Evolutionary conservation across 176 grass and related monocot species (phyloP).

Genomic region (Zea luxurians): DNA sequence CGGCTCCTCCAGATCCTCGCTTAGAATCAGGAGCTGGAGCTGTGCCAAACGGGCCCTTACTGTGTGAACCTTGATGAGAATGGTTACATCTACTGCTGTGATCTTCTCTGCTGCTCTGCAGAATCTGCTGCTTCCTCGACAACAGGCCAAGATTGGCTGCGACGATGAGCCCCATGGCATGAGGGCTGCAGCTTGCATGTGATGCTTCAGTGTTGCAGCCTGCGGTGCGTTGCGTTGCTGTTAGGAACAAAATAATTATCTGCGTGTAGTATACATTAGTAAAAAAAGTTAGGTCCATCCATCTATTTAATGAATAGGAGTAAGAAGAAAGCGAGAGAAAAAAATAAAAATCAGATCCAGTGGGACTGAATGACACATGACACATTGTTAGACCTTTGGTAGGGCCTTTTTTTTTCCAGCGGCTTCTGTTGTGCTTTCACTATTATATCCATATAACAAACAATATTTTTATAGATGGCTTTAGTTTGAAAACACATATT

Average conservation of each 20-base stretch:
- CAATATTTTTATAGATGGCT: no score
- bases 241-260: neutral
- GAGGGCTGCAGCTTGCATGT: conserved; percentile 18
- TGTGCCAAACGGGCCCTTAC: no score
- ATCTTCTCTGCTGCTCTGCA: neutral
- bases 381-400: no score
- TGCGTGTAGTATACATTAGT: neutral
- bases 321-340: neutral
- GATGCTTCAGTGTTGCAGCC: neutral
- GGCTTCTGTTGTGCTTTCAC: no score
- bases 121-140: conserved; percentile 3
- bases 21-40: no score
- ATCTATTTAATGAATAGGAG: no score
- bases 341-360: conserved; percentile 3
- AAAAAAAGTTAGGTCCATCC: conserved; percentile 4
- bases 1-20: no score
- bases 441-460: no score
- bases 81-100: neutral
- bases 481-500: no score
- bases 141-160: conserved; percentile 26
- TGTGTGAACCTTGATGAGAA: neutral
- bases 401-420: no score
- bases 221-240: neutral
- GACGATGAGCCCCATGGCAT: neutral
- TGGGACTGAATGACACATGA: neutral